Base-by-base conservation (phyloP, 1,284 basidiomycete species). In the Cutaneotrichosporon sp. region DNA sequence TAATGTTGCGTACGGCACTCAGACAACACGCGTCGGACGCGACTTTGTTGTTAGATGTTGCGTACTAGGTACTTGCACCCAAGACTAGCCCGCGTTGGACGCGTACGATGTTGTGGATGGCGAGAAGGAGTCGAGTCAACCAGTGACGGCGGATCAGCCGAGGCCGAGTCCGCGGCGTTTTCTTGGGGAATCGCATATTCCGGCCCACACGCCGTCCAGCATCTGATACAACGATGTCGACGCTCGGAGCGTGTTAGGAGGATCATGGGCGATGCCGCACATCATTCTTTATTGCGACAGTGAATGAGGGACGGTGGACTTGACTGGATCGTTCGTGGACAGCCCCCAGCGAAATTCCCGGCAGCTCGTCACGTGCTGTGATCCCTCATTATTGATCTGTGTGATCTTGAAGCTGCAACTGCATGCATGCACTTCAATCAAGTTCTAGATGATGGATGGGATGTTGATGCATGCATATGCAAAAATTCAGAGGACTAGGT, bases 361-460 rank as follows among this genome's bases (percentile, higher is more conserved):
- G 38, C 37, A 49, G 11, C 10, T 11, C 26, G 14, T 49, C 47
- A 49, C 47, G 47, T 49, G 47, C 27, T 29, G 6, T 27, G 17
- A 32, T 22, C 29, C 29, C 29, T n/a, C 29, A 12, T 29, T 10
- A 29, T 8, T 43, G 49, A 50, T 50, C 49, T 16, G 22, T n/a
- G 19, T 43, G 42, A 37, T 43, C 49, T 37, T 24, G n/a, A n/a
- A 2, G 32, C 42, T 27, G 10, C 9, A 31, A 22, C 22, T 33
- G 20, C 43, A 49, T 49, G 48, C 48, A 54, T 54, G 44, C 38
- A 49, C 37, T 22, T 45, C 31, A 31, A 42, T 44, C 27, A 22
- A 22, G 25, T 37, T 19, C 14, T 3, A 29, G 7, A 16, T 17
- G 2, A 11, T 52, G 39, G 25, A 43, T 34, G 24, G 26, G 29